A percentile compares a stretch with the other conserved stretches of the same genome.
Evolutionary conservation across 805 yeast species (phyloP).

Genomic region (Starmerella apicola): DNA sequence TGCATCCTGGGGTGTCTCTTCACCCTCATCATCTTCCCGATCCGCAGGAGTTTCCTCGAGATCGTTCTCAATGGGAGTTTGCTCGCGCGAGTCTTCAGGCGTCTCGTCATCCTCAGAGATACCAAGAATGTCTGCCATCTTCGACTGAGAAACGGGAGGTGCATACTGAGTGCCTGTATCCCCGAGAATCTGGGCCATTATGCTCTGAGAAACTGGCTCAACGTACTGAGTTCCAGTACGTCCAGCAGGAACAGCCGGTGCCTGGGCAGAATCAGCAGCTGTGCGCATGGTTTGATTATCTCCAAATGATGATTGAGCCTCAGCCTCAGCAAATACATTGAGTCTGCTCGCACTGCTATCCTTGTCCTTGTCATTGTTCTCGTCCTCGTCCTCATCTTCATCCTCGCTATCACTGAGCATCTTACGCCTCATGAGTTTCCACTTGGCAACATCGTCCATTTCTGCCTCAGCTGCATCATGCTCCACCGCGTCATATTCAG

Average conservation of each 20-base stretch:
- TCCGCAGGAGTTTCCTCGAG: slow-evolving; percentile 2
- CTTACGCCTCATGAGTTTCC: too few relatives aligned
- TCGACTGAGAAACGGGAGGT: slow-evolving; percentile 1
- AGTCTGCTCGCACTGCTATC: background rate
- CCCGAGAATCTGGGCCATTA: slow-evolving; percentile 7
- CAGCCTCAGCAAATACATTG: background rate
- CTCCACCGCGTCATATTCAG: background rate
- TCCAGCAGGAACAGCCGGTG: background rate
- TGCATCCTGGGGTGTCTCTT: background rate
- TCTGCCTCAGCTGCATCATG: background rate
- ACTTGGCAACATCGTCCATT: too few relatives aligned
- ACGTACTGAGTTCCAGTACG: slow-evolving; percentile 11
- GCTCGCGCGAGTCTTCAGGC: background rate
- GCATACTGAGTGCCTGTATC: slow-evolving; percentile 3
- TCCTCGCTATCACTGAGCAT: slow-evolving; percentile 9
- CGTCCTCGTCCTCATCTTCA: slow-evolving; percentile 6
- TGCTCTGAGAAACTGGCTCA: slow-evolving; percentile 1
- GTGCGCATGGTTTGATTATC: background rate
- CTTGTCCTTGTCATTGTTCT: background rate
- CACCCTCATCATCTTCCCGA: background rate
- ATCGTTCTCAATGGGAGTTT: too few relatives aligned
- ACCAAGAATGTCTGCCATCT: slow-evolving; percentile 7
- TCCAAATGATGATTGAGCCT: background rate
- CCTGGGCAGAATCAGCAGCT: background rate
- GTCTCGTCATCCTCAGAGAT: background rate